Evolutionary conservation across 345 rosid genomes (phyloP), one percentile per base, ranked within the genome.

Genomic region (Linum tenue): DNA sequence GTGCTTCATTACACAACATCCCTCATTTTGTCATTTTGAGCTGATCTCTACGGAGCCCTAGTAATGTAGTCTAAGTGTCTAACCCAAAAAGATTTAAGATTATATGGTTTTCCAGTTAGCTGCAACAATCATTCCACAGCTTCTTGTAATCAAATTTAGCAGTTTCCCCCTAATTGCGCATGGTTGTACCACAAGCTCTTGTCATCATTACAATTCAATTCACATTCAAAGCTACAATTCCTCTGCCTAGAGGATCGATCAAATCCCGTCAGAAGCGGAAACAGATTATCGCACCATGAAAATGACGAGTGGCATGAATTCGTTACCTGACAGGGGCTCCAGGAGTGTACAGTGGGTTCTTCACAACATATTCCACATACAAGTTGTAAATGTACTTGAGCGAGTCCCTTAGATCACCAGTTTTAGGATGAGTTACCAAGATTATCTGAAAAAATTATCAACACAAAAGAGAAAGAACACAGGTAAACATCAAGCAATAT

Each of bases 351-450:
- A 94, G 80, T 58, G 97, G 97, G 56, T 83, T 94, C 71, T 86
- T 88, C 16, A 81, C 86, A 62, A 90, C 96, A 56, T 88, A 85
- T 42, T 94, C 97, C 59, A 90, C 96, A 67, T 90, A 94, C 65
- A 90, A 77, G 84, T 86, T 87, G 81, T 86, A 90, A 51, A 94
- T 90, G 75, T 86, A 83, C 83, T 84, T 94, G 7, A 90, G 60
- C 42, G 97, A 68, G 64, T 90, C 96, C 6, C 87, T 82, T 62
- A 88, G 84, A 83, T 94, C 99, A 71, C 92, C 91, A 1, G 90
- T 86, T 77, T 81, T 80, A 55, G 97, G 97, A 83, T 94, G 89
- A 53, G 91, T 86, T n/a, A 94, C 76, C 83, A 94, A 77, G 63
- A 94, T 88, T 63, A 94, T 75, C 99, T 85, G 78, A 7, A 12